Base-by-base conservation (phyloP, 495 filamentous ascomycete species). In the Elasticomyces elasticus region DNA sequence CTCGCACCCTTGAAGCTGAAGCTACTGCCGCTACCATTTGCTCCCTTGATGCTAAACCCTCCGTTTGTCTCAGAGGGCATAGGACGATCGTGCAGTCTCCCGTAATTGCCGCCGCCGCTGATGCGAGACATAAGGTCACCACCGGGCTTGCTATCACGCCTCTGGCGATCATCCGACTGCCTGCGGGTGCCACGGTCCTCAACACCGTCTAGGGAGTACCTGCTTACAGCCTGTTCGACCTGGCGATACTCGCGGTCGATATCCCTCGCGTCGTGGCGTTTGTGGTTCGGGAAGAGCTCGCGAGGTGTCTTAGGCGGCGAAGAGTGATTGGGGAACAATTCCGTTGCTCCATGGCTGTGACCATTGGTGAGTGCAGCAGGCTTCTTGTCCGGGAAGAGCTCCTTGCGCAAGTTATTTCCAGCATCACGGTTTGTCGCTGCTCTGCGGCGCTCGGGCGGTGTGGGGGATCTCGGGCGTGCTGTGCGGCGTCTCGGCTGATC, bases 211-310 rank as follows among this genome's bases (percentile, higher is more conserved):
- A 63, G 25, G 50, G 44, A 30, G 42, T 55, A 53, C 43, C 40
- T 41, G 49, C 53, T 49, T 37, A 63, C 45, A 5, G 51, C 54
- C 23, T 60, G 46, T 7, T 51, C 50, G 0, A 79, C 77, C 58
- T 83, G 78, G 2, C 31, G 28, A 23, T 38, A 51, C 60, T 84
- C 80, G 4, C 78, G 74, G 41, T 33, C 41, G 24, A 74, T 76
- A 65, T 87, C 84, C 31, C 80, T 77, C 0, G 83, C 82, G 59
- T 78, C 79, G 27, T 79, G 79, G 0, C 82, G 75, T 31, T 82
- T 81, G 59, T 86, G 83, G 55, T 79, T 78, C 54, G 73, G 84
- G 66, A 91, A 85, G 5, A 89, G 76, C 55, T 91, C 86, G 48
- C 82, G 84, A 4, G 55, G 28, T 33, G 38, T 33, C 6, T 48